phyloP scores from a whole-genome alignment of 1,284 basidiomycete species.

The Cutaneotrichosporon sp. region DNA sequence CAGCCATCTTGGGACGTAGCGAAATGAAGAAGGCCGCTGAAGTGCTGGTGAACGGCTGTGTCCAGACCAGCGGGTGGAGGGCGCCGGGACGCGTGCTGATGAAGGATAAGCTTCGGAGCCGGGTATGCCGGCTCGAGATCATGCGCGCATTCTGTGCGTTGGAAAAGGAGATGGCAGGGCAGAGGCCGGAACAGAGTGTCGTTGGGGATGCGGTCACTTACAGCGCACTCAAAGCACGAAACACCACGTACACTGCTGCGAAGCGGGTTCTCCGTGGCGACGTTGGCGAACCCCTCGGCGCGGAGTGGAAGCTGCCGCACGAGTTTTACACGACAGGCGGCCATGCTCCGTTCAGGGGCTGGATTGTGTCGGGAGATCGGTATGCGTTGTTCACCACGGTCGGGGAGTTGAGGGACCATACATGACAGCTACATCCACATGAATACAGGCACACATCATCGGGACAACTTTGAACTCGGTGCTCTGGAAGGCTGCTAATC shows the following conservation, averaged over 20 bases:
- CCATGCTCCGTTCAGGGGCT: constrained; percentile 56
- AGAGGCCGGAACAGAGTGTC: too few species aligned
- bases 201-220: constrained; percentile 46
- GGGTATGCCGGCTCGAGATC: constrained; percentile 45
- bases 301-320: constrained; percentile 11
- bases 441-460: constrained; percentile 1
- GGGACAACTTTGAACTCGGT: too few species aligned
- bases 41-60: constrained; percentile 23
- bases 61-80: constrained; percentile 29
- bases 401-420: neutral
- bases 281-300: constrained; percentile 21
- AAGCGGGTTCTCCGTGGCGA: constrained; percentile 53
- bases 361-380: constrained; percentile 56
- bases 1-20: too few species aligned
- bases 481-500: neutral
- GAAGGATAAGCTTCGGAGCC: constrained; percentile 25
- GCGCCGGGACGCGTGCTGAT: constrained; percentile 26
- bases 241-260: constrained; percentile 52
- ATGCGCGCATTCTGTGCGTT: constrained; percentile 49
- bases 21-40: too few species aligned
- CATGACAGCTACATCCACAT: neutral
- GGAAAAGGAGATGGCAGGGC: constrained; percentile 15
- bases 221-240: constrained; percentile 45
- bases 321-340: constrained; percentile 9
- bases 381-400: constrained; percentile 54